A percentile compares a stretch with the other conserved stretches of the same genome.
These are phyloP conservation scores for Tephrocybe sp. DNA, from an alignment of 768 basidiomycete genomes.

Conservation along the genomic window DNA sequence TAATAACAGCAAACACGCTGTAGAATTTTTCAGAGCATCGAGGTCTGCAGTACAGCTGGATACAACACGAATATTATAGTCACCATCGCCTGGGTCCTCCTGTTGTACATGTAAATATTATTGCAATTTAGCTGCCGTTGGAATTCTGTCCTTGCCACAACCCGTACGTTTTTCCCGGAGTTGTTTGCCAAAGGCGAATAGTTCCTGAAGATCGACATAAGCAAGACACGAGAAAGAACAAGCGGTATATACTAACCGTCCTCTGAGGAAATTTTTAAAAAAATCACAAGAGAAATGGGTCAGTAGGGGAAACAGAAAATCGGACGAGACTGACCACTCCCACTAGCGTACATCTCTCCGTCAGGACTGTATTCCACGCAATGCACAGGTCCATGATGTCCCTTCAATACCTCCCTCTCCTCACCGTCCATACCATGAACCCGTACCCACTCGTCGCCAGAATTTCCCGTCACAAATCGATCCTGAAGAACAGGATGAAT, in stretches of 20 bases:
- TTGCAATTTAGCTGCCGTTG: conserved; percentile 37
- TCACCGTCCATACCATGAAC: conserved; percentile 89
- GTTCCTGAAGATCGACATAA: conserved; percentile 53
- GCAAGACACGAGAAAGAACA: background rate
- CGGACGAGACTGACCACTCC: conserved; percentile 66
- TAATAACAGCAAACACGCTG: conserved; percentile 10
- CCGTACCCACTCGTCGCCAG: conserved; percentile 93
- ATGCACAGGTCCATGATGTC: conserved; percentile 97
- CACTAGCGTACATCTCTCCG: conserved; percentile 96
- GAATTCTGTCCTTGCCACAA: conserved; percentile 70
- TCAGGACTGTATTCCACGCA: conserved; percentile 93
- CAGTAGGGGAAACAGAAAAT: background rate
- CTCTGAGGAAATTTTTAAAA: conserved; percentile 42
- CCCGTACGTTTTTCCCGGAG: conserved; percentile 88
- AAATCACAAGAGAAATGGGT: conserved; percentile 2
- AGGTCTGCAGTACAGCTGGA: background rate
- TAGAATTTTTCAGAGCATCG: background rate
- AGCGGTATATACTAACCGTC: conserved; percentile 46
- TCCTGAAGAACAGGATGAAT: conserved; percentile 88
- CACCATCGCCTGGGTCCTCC: conserved; percentile 13
- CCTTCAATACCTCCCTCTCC: conserved; percentile 89
- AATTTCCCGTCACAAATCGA: conserved; percentile 89
- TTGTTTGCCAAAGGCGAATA: conserved; percentile 97
- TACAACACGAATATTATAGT: conserved; percentile 11
- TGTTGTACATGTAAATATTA: conserved; percentile 22